Conservation (phyloP, 1,139 yeast species). For the Debaryomycetaceae sp. region DNA sequence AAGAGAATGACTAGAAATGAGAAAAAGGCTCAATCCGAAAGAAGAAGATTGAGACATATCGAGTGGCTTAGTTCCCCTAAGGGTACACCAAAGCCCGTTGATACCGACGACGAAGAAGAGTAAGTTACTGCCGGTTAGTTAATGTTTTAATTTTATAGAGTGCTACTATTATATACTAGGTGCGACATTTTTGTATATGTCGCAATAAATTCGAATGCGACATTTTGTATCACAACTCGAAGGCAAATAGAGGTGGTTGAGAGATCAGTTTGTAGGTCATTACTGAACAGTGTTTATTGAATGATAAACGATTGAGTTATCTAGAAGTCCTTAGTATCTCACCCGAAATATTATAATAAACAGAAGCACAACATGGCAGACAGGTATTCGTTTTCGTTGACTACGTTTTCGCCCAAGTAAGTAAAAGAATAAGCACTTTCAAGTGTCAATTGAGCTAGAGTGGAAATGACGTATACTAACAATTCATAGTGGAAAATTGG, state of each 20-base stretch:
- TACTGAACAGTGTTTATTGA: background rate
- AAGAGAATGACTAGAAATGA: conserved; percentile 97
- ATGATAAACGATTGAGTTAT: background rate
- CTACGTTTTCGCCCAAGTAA: conserved; percentile 94
- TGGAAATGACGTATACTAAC: conserved; percentile 12
- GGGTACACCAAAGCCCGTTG: conserved; percentile 94
- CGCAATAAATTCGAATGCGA: conserved; percentile 2
- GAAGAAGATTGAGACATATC: conserved; percentile 90
- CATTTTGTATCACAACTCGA: conserved; percentile 8
- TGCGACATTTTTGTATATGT: conserved; percentile 1
- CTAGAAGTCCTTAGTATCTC: background rate
- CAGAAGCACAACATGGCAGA: conserved; percentile 67
- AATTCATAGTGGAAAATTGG: conserved; percentile 78
- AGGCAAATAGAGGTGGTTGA: conserved; percentile 11
- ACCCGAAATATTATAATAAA: background rate
- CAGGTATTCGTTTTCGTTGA: conserved; percentile 93
- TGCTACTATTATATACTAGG: background rate
- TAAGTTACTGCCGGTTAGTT: background rate
- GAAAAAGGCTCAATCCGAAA: conserved; percentile 83
- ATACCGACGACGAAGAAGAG: conserved; percentile 88
- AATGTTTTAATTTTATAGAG: background rate
- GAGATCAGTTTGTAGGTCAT: background rate
- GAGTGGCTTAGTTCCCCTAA: conserved; percentile 96
- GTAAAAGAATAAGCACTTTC: conserved; percentile 22
- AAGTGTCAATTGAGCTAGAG: background rate